Conservation (phyloP, 2,329 filamentous ascomycete species). For the Aspergillus uvarum region DNA sequence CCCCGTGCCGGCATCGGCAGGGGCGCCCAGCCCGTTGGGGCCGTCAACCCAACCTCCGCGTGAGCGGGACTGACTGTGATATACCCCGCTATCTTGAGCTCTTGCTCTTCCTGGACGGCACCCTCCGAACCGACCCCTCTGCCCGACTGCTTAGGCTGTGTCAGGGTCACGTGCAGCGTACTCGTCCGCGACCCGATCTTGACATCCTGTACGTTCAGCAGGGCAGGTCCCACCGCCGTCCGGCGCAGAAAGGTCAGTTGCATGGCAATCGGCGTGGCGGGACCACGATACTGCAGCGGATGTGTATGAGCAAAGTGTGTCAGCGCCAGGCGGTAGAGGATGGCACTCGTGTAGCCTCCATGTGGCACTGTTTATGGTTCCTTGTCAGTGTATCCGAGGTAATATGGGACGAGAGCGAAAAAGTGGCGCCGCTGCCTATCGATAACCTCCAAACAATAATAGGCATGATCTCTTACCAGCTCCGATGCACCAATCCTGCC, state of each 20-base stretch:
- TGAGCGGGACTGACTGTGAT: slow-evolving; percentile 64
- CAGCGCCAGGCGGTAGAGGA: slow-evolving; percentile 59
- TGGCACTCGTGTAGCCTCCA: slow-evolving; percentile 67
- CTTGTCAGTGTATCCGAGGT: slow-evolving; percentile 3
- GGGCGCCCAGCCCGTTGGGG: slow-evolving; percentile 56
- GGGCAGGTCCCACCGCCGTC: slow-evolving; percentile 58
- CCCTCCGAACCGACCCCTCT: slow-evolving; percentile 23
- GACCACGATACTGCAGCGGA: slow-evolving; percentile 48
- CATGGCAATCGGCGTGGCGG: slow-evolving; percentile 61
- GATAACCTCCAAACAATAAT: neutral
- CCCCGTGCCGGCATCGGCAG: slow-evolving; percentile 45
- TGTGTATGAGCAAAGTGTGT: slow-evolving; percentile 61
- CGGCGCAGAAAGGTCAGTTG: slow-evolving; percentile 67
- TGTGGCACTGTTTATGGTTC: slow-evolving; percentile 59
- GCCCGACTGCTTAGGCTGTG: slow-evolving; percentile 31
- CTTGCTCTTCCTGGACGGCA: slow-evolving; percentile 36
- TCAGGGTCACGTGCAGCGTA: slow-evolving; percentile 61
- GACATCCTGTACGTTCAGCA: slow-evolving; percentile 60
- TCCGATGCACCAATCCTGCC: slow-evolving; percentile 64
- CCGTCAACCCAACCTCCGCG: slow-evolving; percentile 58
- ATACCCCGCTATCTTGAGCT: slow-evolving; percentile 64
- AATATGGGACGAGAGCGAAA: neutral
- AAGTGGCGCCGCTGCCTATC: neutral
- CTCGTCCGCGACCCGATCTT: slow-evolving; percentile 66
- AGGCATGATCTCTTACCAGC: slow-evolving; percentile 48